Base-by-base conservation (phyloP, 2,329 filamentous ascomycete species). In the Penicillium hordei region DNA sequence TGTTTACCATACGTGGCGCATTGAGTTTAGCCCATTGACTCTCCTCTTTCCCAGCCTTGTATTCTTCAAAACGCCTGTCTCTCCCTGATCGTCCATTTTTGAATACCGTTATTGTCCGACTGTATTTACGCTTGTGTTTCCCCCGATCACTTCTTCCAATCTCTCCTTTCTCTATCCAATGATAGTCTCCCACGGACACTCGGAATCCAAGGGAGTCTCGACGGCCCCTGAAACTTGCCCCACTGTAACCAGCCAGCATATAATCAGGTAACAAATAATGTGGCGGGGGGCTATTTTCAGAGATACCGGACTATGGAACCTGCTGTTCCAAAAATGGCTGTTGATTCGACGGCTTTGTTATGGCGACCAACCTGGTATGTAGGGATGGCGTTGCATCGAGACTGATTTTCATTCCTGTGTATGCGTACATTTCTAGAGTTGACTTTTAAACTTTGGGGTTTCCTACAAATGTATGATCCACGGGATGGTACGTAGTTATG, bases 141-240 rank as follows among this genome's bases (percentile, higher is more conserved):
- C 45, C 45, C 27, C 27, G 25, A 34, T 42, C 52, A 42, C 36
- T 53, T 45, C 6, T 17, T 23, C 38, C 10, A 44, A 45, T 52
- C 17, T 39, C 31, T 23, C 19, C 29, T 21, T 46, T 27, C 31
- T 33, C 8, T 29, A 40, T 15, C 61, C 61, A 62, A 63, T 65
- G 19, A 53, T 6, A 48, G 19, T 49, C 27, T 45, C 6, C 13
- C 23, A 4, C 5, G 19, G 36, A 15, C 19, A 38, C 29, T 44
- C 58, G 61, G 59, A 62, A 59, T 66, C 65, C 65, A 65, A 62
- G 64, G 65, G 55, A 61, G 64, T 56, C 57, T 52, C 56, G 58
- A 59, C 66, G 68, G 67, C 70, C 70, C 70, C 70, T 72, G 70
- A 72, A 63, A 70, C 64, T 51, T 27, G 65, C 63, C 60, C 69